Evolutionary conservation across 179 eudicot species (phyloP).

Genomic region (Patellifolia procumbens): DNA sequence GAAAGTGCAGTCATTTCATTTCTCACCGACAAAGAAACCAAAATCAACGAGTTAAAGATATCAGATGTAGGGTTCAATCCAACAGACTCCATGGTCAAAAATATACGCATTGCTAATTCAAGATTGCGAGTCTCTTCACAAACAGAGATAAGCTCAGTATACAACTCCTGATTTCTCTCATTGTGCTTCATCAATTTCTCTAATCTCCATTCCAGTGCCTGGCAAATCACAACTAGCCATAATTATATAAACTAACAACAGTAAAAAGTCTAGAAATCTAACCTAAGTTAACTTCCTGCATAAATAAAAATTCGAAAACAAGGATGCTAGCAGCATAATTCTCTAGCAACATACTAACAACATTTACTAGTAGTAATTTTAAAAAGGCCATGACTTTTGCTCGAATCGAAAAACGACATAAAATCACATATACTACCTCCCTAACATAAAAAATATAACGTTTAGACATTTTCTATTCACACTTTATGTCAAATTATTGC

Average conservation of each 20-base stretch:
- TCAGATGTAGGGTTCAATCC: conserved; percentile 41
- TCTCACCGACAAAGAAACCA: conserved; percentile 38
- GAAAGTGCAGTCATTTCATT: conserved; percentile 49
- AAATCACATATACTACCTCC: too few species aligned
- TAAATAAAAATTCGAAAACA: not conserved
- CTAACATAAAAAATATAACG: too few species aligned
- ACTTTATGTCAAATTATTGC: too few species aligned
- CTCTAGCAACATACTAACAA: not conserved
- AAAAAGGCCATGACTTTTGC: not conserved
- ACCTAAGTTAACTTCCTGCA: not conserved
- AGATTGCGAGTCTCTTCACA: conserved; percentile 44
- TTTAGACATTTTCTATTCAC: too few species aligned
- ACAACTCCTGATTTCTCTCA: conserved; percentile 32
- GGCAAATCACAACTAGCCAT: conserved; percentile 29
- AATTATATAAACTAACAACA: not conserved
- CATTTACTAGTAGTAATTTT: not conserved
- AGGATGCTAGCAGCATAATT: not conserved
- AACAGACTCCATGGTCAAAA: conserved; percentile 47
- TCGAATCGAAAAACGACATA: not conserved
- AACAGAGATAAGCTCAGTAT: conserved; percentile 42
- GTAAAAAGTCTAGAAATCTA: not conserved
- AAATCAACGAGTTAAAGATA: conserved; percentile 47
- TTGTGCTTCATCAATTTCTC: conserved; percentile 42
- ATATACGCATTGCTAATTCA: conserved; percentile 41
- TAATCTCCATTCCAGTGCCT: conserved; percentile 65